phyloP scores from a whole-genome alignment of 73 alveolate species.

The Durusdinium trenchii region DNA sequence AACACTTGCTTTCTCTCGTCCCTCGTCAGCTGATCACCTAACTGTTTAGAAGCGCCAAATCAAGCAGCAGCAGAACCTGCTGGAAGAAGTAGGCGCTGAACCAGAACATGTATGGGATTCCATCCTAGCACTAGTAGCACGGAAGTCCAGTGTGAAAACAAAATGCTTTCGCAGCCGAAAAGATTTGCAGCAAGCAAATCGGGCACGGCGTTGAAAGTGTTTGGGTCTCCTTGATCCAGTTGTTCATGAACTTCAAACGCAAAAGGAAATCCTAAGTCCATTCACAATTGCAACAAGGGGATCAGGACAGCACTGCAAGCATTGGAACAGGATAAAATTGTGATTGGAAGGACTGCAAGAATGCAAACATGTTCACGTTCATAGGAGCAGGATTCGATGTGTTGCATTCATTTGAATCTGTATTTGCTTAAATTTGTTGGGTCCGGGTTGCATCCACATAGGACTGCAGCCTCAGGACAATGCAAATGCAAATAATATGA shows the following conservation, averaged over 20 bases:
- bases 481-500: too few species aligned
- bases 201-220: neutral
- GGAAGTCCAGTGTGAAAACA: neutral
- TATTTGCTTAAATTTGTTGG: neutral
- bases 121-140: constrained; percentile 20
- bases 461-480: constrained; percentile 82
- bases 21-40: too few species aligned
- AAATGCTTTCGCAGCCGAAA: neutral
- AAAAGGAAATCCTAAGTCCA: constrained; percentile 99
- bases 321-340: too few species aligned
- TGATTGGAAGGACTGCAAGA: too few species aligned
- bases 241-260: constrained; percentile 99
- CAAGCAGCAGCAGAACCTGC: constrained; percentile 96
- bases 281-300: neutral
- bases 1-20: too few species aligned
- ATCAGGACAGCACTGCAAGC: too few species aligned
- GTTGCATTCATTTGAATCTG: neutral
- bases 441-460: constrained; percentile 69
- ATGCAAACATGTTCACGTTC: neutral
- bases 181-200: neutral
- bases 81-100: constrained; percentile 98
- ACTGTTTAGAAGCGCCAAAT: neutral
- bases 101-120: constrained; percentile 96
- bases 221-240: constrained; percentile 98
- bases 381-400: neutral